Conservation (phyloP, 1,284 basidiomycete genomes). For the Ganoderma resinaceum region DNA sequence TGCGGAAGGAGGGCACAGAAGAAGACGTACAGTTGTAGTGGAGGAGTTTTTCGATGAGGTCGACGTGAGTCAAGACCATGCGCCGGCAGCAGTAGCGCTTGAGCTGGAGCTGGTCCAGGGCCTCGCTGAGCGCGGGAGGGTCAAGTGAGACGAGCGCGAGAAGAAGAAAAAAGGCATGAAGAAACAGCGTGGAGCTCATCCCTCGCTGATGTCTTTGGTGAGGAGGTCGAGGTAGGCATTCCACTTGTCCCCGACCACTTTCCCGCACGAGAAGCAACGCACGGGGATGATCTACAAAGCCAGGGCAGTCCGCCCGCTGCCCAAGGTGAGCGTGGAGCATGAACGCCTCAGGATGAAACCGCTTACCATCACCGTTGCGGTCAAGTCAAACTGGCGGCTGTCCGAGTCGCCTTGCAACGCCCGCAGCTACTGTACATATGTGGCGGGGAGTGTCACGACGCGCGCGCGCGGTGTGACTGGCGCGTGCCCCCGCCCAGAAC, state of each 20-base stretch:
- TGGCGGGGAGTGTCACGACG: slow-evolving; percentile 24
- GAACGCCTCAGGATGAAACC: not conserved
- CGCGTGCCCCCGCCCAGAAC: no score
- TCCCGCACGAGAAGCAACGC: slow-evolving; percentile 91
- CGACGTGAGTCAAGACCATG: slow-evolving; percentile 98
- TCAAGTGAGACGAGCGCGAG: not conserved
- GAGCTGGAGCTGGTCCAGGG: slow-evolving; percentile 89
- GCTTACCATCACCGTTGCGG: slow-evolving; percentile 29
- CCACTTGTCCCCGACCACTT: slow-evolving; percentile 95
- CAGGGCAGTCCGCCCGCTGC: not conserved
- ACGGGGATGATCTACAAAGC: slow-evolving; percentile 80
- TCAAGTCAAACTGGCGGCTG: not conserved
- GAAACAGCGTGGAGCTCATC: slow-evolving; percentile 60
- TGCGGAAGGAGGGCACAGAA: not conserved
- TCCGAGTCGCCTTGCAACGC: not conserved
- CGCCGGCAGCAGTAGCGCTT: slow-evolving; percentile 96
- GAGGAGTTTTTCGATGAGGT: slow-evolving; percentile 94
- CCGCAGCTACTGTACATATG: no score
- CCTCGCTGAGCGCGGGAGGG: slow-evolving; percentile 66
- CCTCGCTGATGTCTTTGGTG: slow-evolving; percentile 82
- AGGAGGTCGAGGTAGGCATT: slow-evolving; percentile 83
- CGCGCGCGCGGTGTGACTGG: slow-evolving; percentile 29
- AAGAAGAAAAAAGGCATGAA: not conserved
- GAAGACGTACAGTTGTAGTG: slow-evolving; percentile 90
- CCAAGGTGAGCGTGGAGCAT: not conserved